These are phyloP conservation scores for Gaertneriomyces sp. DNA, from an alignment of 192 early-diverging fungal species.

Conservation along the genomic window DNA sequence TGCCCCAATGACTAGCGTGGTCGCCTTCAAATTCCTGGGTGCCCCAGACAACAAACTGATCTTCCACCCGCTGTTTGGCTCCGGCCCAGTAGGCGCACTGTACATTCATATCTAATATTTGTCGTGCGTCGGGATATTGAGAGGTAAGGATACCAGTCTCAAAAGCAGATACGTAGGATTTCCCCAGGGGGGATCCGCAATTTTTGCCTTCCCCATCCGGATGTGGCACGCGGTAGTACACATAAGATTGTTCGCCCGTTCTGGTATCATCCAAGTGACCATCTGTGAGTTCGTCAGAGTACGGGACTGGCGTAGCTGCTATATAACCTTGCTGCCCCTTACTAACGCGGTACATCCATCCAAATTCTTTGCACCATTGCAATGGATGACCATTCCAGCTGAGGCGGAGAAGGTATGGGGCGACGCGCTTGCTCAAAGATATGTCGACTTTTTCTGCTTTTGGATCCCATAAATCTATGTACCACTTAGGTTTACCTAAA, in stretches of 20 bases:
- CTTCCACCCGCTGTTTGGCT: slow-evolving; percentile 70
- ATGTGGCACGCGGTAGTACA: slow-evolving; percentile 80
- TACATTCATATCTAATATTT: slow-evolving; percentile 72
- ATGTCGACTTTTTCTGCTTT: slow-evolving; percentile 59
- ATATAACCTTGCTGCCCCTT: slow-evolving; percentile 26
- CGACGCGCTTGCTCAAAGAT: slow-evolving; percentile 63
- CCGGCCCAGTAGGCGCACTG: slow-evolving; percentile 90
- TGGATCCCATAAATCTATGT: slow-evolving; percentile 69
- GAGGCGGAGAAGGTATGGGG: slow-evolving; percentile 78
- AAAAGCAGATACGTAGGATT: slow-evolving; percentile 72
- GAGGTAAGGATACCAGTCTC: slow-evolving; percentile 78
- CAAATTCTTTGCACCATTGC: slow-evolving; percentile 58
- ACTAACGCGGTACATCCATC: slow-evolving; percentile 82
- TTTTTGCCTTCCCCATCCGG: slow-evolving; percentile 73
- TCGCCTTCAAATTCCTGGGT: neutral
- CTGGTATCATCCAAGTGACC: slow-evolving; percentile 46
- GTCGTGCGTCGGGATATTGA: slow-evolving; percentile 63
- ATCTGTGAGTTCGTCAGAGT: slow-evolving; percentile 40
- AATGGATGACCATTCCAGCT: slow-evolving; percentile 82
- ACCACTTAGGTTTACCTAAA: slow-evolving; percentile 59
- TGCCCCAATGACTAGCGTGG: slow-evolving; percentile 42
- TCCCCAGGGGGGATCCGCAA: slow-evolving; percentile 83
- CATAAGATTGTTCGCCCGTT: slow-evolving; percentile 21
- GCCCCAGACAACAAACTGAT: slow-evolving; percentile 85
- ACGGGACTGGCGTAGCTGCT: slow-evolving; percentile 8